These are phyloP conservation scores for Boletellus deceptivus DNA, from an alignment of 1,284 basidiomycete genomes.

Conservation along the genomic window DNA sequence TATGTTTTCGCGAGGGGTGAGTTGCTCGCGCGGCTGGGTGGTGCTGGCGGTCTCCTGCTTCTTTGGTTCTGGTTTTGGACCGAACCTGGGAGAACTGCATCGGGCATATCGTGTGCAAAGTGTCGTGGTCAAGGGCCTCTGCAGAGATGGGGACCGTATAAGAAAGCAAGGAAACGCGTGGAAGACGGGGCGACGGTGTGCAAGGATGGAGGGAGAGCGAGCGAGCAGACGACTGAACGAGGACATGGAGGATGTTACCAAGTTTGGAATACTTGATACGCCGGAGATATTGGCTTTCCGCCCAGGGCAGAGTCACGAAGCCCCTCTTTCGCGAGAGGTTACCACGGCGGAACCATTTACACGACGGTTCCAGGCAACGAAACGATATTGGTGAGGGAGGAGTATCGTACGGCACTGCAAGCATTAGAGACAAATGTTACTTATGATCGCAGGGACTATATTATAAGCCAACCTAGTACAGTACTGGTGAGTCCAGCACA, in stretches of 20 bases:
- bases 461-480: too few relatives aligned
- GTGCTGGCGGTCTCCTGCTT: not conserved
- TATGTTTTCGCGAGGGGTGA: conserved; percentile 75
- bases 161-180: not conserved
- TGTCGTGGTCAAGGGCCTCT: conserved; percentile 16
- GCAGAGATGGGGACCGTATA: not conserved
- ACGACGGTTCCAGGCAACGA: too few relatives aligned
- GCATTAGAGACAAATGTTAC: too few relatives aligned
- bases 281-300: too few relatives aligned
- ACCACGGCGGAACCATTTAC: too few relatives aligned
- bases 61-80: conserved; percentile 1
- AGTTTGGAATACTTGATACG: too few relatives aligned
- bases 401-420: too few relatives aligned
- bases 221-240: conserved; percentile 4
- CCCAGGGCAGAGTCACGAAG: too few relatives aligned
- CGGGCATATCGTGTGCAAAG: conserved; percentile 7
- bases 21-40: conserved; percentile 7
- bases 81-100: not conserved
- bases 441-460: too few relatives aligned
- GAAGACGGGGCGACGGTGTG: not conserved
- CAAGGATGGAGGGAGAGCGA: not conserved
- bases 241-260: conserved; percentile 7
- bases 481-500: too few relatives aligned
- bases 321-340: too few relatives aligned
- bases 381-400: too few relatives aligned